Percentiles rank a stretch among this genome's conserved stretches.
phyloP scores from a whole-genome alignment of 164 flowering plant genomes.

The Chimonanthus praecox region DNA sequence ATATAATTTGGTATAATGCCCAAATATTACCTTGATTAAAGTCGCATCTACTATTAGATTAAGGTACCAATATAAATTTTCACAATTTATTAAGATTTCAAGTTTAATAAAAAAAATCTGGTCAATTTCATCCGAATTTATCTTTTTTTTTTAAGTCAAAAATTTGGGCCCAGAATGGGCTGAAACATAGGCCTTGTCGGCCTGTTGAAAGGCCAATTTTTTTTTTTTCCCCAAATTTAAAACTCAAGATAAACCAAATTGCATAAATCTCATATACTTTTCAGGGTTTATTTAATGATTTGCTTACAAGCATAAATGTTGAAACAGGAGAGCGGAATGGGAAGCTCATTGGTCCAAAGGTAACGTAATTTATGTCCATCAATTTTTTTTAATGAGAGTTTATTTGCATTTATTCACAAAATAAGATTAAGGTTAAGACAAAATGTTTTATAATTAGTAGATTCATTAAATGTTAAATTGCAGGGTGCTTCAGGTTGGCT shows the following conservation, averaged over 20 bases:
- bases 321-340: constrained; percentile 20
- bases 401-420: background rate
- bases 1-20: too few relatives aligned
- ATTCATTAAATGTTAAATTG: background rate
- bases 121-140: too few relatives aligned
- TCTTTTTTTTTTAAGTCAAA: background rate
- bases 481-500: constrained; percentile 24
- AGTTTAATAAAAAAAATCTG: too few relatives aligned
- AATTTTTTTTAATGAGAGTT: too few relatives aligned
- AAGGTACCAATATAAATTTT: too few relatives aligned
- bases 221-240: background rate
- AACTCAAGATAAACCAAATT: background rate
- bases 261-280: background rate
- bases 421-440: background rate
- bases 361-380: background rate
- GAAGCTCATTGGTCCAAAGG: constrained; percentile 14
- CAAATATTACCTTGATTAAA: too few relatives aligned
- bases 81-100: too few relatives aligned
- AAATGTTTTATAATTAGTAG: background rate
- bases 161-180: background rate
- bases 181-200: background rate
- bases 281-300: background rate
- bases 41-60: too few relatives aligned
- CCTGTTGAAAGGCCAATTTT: background rate
- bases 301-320: background rate